Conservation (phyloP, 2,329 filamentous ascomycete species). For the Cadophora sp. region DNA sequence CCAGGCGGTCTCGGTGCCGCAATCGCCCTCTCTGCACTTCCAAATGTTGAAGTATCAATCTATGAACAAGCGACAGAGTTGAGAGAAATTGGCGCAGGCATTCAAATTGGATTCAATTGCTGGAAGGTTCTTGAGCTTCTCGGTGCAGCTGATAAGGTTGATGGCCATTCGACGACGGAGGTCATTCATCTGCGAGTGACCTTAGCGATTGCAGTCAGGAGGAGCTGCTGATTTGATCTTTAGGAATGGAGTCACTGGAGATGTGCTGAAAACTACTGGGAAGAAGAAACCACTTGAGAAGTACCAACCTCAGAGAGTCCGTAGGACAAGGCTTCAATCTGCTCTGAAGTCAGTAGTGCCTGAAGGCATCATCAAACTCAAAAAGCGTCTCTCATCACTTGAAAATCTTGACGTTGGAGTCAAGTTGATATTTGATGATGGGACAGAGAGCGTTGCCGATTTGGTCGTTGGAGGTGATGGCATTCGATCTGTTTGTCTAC, state of each 20-base stretch:
- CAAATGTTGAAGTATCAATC: constrained; percentile 50
- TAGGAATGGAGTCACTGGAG: constrained; percentile 45
- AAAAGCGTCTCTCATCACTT: constrained; percentile 51
- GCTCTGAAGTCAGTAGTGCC: constrained; percentile 55
- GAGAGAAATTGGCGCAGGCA: constrained; percentile 56
- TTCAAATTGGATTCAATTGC: constrained; percentile 53
- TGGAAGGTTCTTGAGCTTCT: constrained; percentile 56
- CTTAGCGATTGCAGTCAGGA: not conserved
- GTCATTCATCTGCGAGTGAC: constrained; percentile 43
- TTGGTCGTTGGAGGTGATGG: constrained; percentile 60
- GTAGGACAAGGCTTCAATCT: constrained; percentile 50
- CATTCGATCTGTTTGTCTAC: constrained; percentile 52
- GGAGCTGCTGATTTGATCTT: too few species aligned
- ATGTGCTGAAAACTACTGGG: constrained; percentile 32
- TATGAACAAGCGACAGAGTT: constrained; percentile 54
- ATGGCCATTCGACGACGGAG: constrained; percentile 45
- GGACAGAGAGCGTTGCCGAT: constrained; percentile 48
- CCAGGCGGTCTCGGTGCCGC: constrained; percentile 48
- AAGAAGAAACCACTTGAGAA: constrained; percentile 11
- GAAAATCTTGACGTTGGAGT: constrained; percentile 48
- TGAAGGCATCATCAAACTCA: constrained; percentile 50
- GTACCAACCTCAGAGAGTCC: constrained; percentile 41
- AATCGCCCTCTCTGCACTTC: constrained; percentile 51
- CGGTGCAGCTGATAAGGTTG: constrained; percentile 49
- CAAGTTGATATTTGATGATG: constrained; percentile 54